Conservation (phyloP, 371 early-diverging fungal species). For the Lichtheimia corymbifera region DNA sequence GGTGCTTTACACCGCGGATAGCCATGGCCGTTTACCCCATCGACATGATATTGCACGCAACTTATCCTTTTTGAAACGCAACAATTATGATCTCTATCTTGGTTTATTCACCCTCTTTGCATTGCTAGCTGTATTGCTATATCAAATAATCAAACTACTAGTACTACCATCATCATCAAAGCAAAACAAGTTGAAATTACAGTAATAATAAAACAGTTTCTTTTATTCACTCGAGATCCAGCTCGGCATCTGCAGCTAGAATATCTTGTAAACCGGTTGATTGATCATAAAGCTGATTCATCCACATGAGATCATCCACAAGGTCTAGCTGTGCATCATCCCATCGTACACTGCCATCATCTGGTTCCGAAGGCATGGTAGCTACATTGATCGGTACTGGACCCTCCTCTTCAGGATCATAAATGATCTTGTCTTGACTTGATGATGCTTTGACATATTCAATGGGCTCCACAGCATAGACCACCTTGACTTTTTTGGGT, state of each 20-base stretch:
- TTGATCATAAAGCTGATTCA: constrained; percentile 5
- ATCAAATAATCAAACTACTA: too few relatives aligned
- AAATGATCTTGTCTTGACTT: neutral
- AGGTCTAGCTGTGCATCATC: constrained; percentile 41
- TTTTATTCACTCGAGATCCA: constrained; percentile 9
- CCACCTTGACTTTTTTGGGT: constrained; percentile 10
- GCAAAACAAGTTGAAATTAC: neutral
- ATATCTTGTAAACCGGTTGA: constrained; percentile 12
- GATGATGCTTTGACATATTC: constrained; percentile 22
- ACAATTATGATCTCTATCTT: constrained; percentile 26
- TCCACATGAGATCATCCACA: constrained; percentile 24
- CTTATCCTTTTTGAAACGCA: constrained; percentile 28
- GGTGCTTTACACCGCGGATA: constrained; percentile 14
- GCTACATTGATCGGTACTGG: constrained; percentile 47
- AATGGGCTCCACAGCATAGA: constrained; percentile 36
- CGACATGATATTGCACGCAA: constrained; percentile 18
- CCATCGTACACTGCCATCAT: constrained; percentile 16
- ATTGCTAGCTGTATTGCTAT: too few relatives aligned
- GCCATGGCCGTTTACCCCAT: constrained; percentile 12
- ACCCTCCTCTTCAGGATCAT: constrained; percentile 15
- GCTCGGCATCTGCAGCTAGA: constrained; percentile 16
- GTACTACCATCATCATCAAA: too few relatives aligned
- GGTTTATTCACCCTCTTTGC: neutral
- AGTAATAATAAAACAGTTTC: neutral
- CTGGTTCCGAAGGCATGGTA: constrained; percentile 26